Evolutionary conservation across 1,139 yeast genomes (phyloP).

Genomic region (Lodderomyces pseudojiufengensis): DNA sequence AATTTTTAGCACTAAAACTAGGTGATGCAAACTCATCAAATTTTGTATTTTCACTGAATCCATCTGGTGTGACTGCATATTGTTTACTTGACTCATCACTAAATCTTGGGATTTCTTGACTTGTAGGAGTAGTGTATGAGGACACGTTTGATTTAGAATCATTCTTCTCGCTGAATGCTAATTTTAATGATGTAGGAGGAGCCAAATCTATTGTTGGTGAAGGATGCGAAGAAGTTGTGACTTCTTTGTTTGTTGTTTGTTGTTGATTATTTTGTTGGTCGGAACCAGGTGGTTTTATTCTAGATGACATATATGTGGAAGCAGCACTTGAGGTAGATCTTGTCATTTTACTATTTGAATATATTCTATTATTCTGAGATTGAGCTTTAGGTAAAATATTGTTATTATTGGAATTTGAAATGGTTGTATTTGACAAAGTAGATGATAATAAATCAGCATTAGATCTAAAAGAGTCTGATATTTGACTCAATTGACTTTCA

Average conservation of each 20-base stretch:
- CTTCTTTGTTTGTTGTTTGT: background rate
- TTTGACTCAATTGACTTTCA: conserved; percentile 6
- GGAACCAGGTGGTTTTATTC: conserved; percentile 15
- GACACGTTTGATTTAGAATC: conserved; percentile 1
- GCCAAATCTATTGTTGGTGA: conserved; percentile 4
- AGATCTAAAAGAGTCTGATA: background rate
- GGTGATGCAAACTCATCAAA: conserved; percentile 6
- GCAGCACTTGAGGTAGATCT: conserved; percentile 14
- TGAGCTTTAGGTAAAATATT: background rate
- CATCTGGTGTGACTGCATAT: conserved; percentile 20
- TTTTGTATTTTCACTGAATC: conserved; percentile 10
- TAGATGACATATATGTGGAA: conserved; percentile 13
- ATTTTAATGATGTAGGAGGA: conserved; percentile 13
- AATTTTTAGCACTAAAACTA: background rate
- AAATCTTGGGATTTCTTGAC: conserved; percentile 11
- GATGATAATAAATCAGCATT: background rate
- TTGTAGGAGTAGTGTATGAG: background rate
- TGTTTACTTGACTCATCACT: conserved; percentile 1
- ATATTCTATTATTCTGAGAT: background rate
- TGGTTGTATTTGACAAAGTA: background rate
- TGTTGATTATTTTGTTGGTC: conserved; percentile 7
- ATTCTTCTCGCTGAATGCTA: conserved; percentile 1
- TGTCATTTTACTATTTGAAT: conserved; percentile 4
- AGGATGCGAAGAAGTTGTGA: background rate
- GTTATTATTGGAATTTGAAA: background rate